Base-by-base conservation (phyloP, 1,139 yeast species). In the Candida labiduridarum region DNA sequence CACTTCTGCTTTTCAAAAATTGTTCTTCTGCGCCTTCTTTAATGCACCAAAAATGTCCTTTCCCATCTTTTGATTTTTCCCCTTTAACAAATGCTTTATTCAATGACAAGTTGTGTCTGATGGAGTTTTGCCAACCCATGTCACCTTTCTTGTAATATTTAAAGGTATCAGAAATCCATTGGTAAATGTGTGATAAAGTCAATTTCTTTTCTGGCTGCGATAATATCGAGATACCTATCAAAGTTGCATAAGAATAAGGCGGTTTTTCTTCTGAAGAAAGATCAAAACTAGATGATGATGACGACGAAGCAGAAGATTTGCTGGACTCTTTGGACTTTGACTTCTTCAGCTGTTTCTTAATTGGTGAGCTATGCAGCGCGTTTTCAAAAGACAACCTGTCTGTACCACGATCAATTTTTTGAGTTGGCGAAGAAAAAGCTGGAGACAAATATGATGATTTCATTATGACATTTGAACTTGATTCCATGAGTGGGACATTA, bases 21-120 rank as follows among this genome's bases (percentile, higher is more conserved):
- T 87, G 90, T 56, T 83, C 83, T 67, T 92, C 97, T 62, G 79
- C 83, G 3, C 96, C 97, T 19, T 82, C 76, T 55, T 87, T 91
- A 49, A 94, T 89, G 59, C 89, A 84, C 99, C 99, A 95, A 68
- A 87, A 94, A 70, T 92, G 96, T 33, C 99, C 99, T 71, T 94
- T 94, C 6, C 98, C 98, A 67, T 89, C 96, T 59, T 89, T 87
- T 14, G 97, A 92, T 64, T 94, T 87, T 58, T 89, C 96, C 36
- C 96, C 90, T 69, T 94, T 94, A 50, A 87, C 98, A 63, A 82
- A 82, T 6, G 85, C 85, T 64, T 82, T 82, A 60, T 82, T 82
- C 51, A 82, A 65, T 1, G 85, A 81, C 48, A 82, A 69, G 59
- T 82, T 82, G 64, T 82, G 86, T 61, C 86, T 74, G 59, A 82